Evolutionary conservation across 1,284 basidiomycete species (phyloP), one percentile per base, ranked within the genome.

Genomic region (Ganoderma multipileum): DNA sequence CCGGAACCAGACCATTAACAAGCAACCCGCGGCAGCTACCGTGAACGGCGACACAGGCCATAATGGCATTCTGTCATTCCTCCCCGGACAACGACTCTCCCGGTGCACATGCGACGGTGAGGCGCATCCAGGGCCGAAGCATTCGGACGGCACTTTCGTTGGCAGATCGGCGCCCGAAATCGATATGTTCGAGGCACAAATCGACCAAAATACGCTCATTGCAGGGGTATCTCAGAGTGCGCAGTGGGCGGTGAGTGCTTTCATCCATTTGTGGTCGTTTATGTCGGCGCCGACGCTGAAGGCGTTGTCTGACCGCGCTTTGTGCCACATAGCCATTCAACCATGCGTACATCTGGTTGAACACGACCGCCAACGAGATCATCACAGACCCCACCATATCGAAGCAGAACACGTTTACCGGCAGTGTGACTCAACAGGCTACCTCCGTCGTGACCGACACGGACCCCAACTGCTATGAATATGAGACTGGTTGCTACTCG

Each of bases 21-120:
- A 81, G 6, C 71, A 75, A 44, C 81, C 82, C 1, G 68, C 63
- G 26, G 81, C 80, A 3, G 83, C 84, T 11, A 72, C 77, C 18
- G 77, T 82, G 6, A 81, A 82, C 47, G 88, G 89, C 12, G 86
- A 87, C 72, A 69, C 78, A 3, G 70, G 72, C 1, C 72, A 80
- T 28, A 72, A 76, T 57, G 76, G 79, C 54, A 75, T 78, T 64
- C 80, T 86, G n/a, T 93, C 91, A 0, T 95, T 86, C 79, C 87
- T 96, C 12, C 90, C 90, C 1, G 95, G 95, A 9, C 95, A 97
- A 79, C 86, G 93, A 36, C 83, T 97, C 2, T 95, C 92, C 71
- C 82, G 84, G 62, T 91, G 85, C 79, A 95, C 93, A 0, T 95
- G 94, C 75, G 76, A 81, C 0, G 86, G 86, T 38, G 87, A 92